Conservation (phyloP, 2,329 filamentous ascomycete genomes). For the Diaporthe vexans region DNA sequence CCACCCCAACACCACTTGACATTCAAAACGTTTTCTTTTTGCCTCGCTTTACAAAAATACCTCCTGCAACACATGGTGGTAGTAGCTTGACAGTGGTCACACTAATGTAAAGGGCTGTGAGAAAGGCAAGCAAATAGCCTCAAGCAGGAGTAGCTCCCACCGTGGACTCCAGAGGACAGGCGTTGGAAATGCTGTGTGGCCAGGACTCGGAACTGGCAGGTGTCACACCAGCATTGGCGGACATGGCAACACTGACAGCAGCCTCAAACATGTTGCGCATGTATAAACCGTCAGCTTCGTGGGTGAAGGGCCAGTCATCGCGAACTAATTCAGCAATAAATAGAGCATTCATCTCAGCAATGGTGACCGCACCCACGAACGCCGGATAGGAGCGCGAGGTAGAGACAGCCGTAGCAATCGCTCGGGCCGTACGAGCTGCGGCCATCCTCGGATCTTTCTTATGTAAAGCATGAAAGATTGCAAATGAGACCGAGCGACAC, state of each 20-base stretch:
- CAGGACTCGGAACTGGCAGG: too few relatives aligned
- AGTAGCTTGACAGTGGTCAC: too few relatives aligned
- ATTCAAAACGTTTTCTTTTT: too few relatives aligned
- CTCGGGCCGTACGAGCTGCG: background rate
- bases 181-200: too few relatives aligned
- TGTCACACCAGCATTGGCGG: background rate
- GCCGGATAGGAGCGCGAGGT: background rate
- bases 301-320: background rate
- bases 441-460: background rate
- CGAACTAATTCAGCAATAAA: background rate
- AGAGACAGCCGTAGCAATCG: background rate
- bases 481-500: background rate
- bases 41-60: too few relatives aligned
- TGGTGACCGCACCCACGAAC: background rate
- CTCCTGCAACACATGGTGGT: too few relatives aligned
- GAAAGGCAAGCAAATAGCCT: too few relatives aligned
- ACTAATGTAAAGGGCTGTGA: too few relatives aligned
- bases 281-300: background rate
- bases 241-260: background rate
- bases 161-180: too few relatives aligned
- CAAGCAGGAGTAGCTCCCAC: too few relatives aligned
- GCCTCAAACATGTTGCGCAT: background rate
- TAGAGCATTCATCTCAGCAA: background rate
- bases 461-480: background rate
- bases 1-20: too few relatives aligned